Conservation (phyloP, 441 rosid species). For the Pelargonium myrrhifolium region DNA sequence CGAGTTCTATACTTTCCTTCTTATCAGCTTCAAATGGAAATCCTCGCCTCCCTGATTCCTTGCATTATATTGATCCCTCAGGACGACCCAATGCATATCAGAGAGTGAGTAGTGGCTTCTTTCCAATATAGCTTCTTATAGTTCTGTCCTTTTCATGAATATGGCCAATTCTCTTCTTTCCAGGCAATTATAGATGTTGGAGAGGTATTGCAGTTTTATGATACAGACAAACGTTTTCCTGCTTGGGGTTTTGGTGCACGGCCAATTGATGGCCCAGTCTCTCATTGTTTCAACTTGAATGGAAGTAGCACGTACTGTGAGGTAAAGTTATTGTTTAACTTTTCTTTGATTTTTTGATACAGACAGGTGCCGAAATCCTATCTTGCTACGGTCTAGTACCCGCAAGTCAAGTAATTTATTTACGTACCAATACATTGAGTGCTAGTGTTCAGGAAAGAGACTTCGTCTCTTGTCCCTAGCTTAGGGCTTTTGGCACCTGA, state of each 20-base stretch:
- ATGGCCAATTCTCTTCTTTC: slow-evolving; percentile 1
- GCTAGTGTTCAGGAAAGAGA: too few relatives aligned
- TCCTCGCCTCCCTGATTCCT: slow-evolving; percentile 90
- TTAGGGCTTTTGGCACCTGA: too few relatives aligned
- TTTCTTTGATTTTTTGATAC: too few relatives aligned
- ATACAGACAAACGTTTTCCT: slow-evolving; percentile 72
- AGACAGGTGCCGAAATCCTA: too few relatives aligned
- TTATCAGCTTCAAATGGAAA: slow-evolving; percentile 89
- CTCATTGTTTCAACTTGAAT: slow-evolving; percentile 87
- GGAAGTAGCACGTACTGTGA: slow-evolving; percentile 74
- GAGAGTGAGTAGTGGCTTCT: slow-evolving; percentile 39
- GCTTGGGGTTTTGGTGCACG: slow-evolving; percentile 99
- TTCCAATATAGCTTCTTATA: background rate
- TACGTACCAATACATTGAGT: too few relatives aligned
- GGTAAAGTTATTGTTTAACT: slow-evolving; percentile 32
- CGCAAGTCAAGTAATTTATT: too few relatives aligned
- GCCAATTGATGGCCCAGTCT: slow-evolving; percentile 81
- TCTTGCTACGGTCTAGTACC: too few relatives aligned
- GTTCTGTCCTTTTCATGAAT: background rate
- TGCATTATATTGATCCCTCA: slow-evolving; percentile 84
- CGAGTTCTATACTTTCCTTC: slow-evolving; percentile 15
- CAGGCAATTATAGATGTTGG: slow-evolving; percentile 93
- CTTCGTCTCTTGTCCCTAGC: too few relatives aligned
- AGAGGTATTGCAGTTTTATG: slow-evolving; percentile 82
- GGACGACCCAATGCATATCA: slow-evolving; percentile 81